Base-by-base conservation (phyloP, 2,329 filamentous ascomycete species). In the Microcyclosporella mali region DNA sequence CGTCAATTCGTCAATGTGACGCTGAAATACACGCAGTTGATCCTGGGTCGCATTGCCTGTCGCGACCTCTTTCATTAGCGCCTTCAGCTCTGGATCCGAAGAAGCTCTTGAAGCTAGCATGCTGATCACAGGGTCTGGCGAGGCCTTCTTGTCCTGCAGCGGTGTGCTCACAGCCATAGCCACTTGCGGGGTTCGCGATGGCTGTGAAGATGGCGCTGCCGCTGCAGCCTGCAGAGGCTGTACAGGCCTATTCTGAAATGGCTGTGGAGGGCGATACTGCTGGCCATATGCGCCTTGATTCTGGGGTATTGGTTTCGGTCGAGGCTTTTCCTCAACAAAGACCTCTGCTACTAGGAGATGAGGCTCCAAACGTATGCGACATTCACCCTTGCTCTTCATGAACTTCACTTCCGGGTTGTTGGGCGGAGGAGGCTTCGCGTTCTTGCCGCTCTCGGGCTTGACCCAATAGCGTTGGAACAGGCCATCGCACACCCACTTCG, bases 21-120 rank as follows among this genome's bases (percentile, higher is more conserved):
- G 75, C 60, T 92, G 86, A 54, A 92, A 92, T 49, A 81, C 78
- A 35, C 79, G 79, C 10, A 92, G 67, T 60, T 92, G 84, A 11
- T 80, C 76, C 29, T 79, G 75, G 10, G 77, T 79, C 0, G 86
- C 86, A 52, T 82, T 76, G 1, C 85, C 85, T 19, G 82, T 80
- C 0, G 86, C 86, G 1, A 92, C 86, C 40, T 85, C 79, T 61
- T 87, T 87, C 86, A 92, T 92, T 0, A 92, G 70, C 28, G 84
- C 80, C 44, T 88, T 82, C 8, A 92, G 69, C 42, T 83, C 74
- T 0, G 80, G 75, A 58, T 92, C 84, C 18, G 78, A 79, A 0
- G 83, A 84, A 6, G 86, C 86, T 51, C 79, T 79, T 55, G 86
- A 82, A 0, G 86, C 86, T 18, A 92, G 69, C 50, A 85, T 80